These are phyloP conservation scores for Aspergillus conjunctus DNA, from an alignment of 495 filamentous ascomycete species.

Conservation along the genomic window DNA sequence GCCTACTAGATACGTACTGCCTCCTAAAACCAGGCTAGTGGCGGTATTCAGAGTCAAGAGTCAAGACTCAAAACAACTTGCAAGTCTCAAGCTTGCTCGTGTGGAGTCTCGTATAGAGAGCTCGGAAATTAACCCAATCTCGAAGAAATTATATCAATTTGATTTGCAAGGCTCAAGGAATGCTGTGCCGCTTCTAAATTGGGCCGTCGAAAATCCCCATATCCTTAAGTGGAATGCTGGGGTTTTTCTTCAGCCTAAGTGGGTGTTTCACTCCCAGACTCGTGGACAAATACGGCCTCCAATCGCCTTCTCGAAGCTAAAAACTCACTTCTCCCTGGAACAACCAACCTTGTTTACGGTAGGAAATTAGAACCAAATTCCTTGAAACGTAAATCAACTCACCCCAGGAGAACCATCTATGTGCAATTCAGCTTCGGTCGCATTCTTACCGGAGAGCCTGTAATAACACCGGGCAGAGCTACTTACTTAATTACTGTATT, in stretches of 20 bases:
- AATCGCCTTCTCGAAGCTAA: neutral
- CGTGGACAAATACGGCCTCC: neutral
- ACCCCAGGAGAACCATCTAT: neutral
- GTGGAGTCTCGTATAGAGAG: constrained; percentile 22
- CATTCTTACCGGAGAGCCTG: too few relatives aligned
- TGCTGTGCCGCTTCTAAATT: neutral
- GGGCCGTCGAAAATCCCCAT: neutral
- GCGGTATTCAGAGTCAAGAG: neutral
- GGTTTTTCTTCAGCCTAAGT: neutral
- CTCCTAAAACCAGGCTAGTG: constrained; percentile 7
- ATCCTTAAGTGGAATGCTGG: constrained; percentile 2
- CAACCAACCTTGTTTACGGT: neutral
- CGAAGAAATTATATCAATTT: constrained; percentile 7
- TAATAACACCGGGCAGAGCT: too few relatives aligned
- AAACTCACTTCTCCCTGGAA: neutral
- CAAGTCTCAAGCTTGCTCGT: constrained; percentile 14
- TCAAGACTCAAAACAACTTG: constrained; percentile 8
- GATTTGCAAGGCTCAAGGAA: neutral
- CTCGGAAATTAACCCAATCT: constrained; percentile 16
- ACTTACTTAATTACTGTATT: too few relatives aligned
- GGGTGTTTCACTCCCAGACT: neutral
- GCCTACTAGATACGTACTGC: too few relatives aligned
- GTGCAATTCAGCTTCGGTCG: too few relatives aligned
- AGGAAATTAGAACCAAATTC: neutral
- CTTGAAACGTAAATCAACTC: neutral